Base-by-base conservation (phyloP, 306 rosid species). In the Argentina anserina region DNA sequence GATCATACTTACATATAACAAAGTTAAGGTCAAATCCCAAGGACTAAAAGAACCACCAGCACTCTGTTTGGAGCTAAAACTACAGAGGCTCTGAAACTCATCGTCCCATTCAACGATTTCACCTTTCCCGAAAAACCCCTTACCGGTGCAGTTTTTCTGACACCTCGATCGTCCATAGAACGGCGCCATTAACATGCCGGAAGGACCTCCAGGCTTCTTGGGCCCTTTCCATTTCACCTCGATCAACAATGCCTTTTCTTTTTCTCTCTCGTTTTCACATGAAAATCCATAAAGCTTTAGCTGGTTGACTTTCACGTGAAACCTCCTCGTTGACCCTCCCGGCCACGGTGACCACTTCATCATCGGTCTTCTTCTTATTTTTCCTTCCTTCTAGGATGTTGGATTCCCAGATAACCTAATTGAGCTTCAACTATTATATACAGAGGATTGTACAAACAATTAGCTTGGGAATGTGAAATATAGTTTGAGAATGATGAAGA, bases 1-100 rank as follows among this genome's bases (percentile, higher is more conserved):
- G 4, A 75, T 28, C 12, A 2, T 66, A 75, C 85, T 76, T 79
- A 92, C 98, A 78, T 76, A 74, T 65, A 88, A 81, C 53, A 92
- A 84, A 56, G 71, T 77, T 76, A 92, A 85, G 20, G 56, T 60
- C 23, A 89, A 29, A 9, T 84, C 40, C 79, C 80, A 87, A 31
- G 73, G 65, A 70, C 67, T 70, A 23, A 64, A 6, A 20, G 78
- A 50, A 58, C 3, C 3, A 42, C 39, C 65, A 6, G n/a, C 55
- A 2, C 75, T 73, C 62, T 76, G 83, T 25, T 25, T 74, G 7
- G 21, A 29, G 18, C 65, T 64, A 28, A 83, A 73, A 34, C 46
- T 70, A 72, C 84, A 77, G 46, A 76, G 25, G 26, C 73, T 73
- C 52, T 64, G 43, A 43, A 80, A 83, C 37, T 80, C 80, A 7